Base-by-base conservation (phyloP, 2,329 filamentous ascomycete species). In the Neopestalotiopsis clavispora region DNA sequence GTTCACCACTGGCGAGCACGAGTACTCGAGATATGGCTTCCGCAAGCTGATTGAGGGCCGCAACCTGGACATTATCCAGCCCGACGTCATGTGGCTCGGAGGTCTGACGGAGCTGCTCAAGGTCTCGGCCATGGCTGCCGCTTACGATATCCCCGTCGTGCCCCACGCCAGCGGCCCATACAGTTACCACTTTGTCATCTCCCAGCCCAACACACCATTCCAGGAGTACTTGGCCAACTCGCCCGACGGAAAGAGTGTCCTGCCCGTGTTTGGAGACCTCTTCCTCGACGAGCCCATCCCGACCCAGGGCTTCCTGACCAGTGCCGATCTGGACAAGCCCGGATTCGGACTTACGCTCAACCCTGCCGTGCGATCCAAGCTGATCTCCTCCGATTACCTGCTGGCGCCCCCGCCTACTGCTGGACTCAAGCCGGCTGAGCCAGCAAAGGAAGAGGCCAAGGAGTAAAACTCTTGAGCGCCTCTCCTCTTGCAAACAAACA, bases 51-150 rank as follows among this genome's bases (percentile, higher is more conserved):
- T 98, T 71, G 94, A 97, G 82, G 92, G 92, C 68, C 93, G 94
- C 73, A 97, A 97, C 81, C 85, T 98, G 70, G 95, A 98, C 79
- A 97, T 98, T 74, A 90, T 98, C 76, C 95, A 97, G 83, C 95
- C 95, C 14, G 95, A 98, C 77, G 94, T 98, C 72, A 98, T 98
- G 95, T 98, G 95, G 95, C 90, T 97, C 14, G 95, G 95, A 71
- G 95, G 95, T 71, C 81, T 98, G 86, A 98, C 95, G 0, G 95
- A 98, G 82, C 87, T 98, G 69, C 90, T 98, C 73, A 96, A 94
- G 82, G 92, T 98, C 66, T 89, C 94, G 17, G 92, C 94, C 67
- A 92, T 97, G 89, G 95, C 95, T 4, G 90, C 94, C 4, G 95
- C 95, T 28, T 98, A 98, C 81, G 95, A 98, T 77, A 92, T 98